Conservation (phyloP, 1,284 basidiomycete genomes). For the Termitomyces sp. region DNA sequence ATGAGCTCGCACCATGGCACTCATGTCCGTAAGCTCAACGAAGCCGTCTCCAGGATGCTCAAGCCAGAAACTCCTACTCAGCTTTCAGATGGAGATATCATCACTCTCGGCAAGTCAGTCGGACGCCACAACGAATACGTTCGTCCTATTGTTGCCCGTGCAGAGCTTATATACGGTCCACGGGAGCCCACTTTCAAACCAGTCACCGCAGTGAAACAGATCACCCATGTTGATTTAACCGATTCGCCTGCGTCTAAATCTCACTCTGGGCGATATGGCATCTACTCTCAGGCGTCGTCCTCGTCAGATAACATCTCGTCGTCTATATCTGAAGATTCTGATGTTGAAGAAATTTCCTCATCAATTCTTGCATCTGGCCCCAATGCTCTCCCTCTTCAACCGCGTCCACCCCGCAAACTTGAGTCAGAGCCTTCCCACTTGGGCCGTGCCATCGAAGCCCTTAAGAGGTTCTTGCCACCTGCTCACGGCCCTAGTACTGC, state of each 20-base stretch:
- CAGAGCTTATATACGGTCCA: slow-evolving; percentile 45
- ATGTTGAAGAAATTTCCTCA: slow-evolving; percentile 44
- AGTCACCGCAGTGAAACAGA: slow-evolving; percentile 20
- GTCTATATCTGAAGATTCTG: slow-evolving; percentile 43
- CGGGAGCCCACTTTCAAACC: slow-evolving; percentile 22
- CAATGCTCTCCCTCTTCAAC: slow-evolving; percentile 18
- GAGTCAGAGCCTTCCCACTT: slow-evolving; percentile 12
- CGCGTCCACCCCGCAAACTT: slow-evolving; percentile 9
- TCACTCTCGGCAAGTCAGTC: slow-evolving; percentile 72
- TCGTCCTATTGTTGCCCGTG: slow-evolving; percentile 50
- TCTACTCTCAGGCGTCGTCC: slow-evolving; percentile 38
- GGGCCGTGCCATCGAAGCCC: slow-evolving; percentile 21
- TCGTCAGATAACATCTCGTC: slow-evolving; percentile 40
- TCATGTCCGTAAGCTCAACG: slow-evolving; percentile 45
- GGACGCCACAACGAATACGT: slow-evolving; percentile 53
- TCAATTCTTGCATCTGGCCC: slow-evolving; percentile 17
- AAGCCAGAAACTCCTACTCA: slow-evolving; percentile 41
- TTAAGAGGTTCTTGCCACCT: slow-evolving; percentile 24
- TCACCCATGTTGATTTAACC: slow-evolving; percentile 13
- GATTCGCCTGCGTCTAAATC: slow-evolving; percentile 15
- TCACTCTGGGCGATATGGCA: slow-evolving; percentile 43
- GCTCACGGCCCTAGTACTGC: slow-evolving; percentile 7
- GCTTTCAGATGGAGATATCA: slow-evolving; percentile 56
- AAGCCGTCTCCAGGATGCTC: slow-evolving; percentile 37
- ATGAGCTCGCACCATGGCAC: slow-evolving; percentile 61